Conservation (phyloP, 148 eudicot genomes). For the Camellia granthamiana region DNA sequence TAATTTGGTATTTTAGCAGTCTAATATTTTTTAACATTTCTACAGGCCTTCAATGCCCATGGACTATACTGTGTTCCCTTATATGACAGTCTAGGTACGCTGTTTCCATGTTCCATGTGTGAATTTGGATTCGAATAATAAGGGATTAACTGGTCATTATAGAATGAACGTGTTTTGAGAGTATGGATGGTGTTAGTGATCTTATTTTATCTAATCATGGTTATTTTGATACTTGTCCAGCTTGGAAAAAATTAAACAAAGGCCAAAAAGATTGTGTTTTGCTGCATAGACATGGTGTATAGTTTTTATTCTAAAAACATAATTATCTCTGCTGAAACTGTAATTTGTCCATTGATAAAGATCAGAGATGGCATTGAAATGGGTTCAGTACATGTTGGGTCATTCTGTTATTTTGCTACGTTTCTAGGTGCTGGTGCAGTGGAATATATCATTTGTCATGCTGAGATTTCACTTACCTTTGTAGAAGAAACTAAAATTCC, state of each 20-base stretch:
- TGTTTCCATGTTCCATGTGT: neutral
- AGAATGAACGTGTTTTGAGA: neutral
- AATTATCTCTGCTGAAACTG: neutral
- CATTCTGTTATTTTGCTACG: neutral
- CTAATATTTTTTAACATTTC: slow-evolving; percentile 1
- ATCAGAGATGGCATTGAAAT: neutral
- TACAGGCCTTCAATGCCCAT: slow-evolving; percentile 97
- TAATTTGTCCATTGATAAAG: neutral
- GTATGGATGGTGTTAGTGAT: neutral
- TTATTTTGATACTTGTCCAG: neutral
- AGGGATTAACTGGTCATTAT: neutral
- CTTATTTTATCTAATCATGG: neutral
- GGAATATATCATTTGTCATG: slow-evolving; percentile 84
- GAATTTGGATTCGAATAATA: neutral
- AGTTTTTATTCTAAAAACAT: neutral
- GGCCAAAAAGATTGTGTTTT: neutral
- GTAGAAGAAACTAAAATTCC: slow-evolving; percentile 77
- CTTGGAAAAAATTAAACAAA: neutral
- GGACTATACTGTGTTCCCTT: slow-evolving; percentile 90
- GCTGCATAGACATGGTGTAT: neutral
- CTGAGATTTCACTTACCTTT: slow-evolving; percentile 74
- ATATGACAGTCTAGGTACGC: slow-evolving; percentile 88
- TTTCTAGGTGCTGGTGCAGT: slow-evolving; percentile 84
- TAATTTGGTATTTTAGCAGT: neutral
- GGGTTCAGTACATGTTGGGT: neutral